Evolutionary conservation across 805 yeast species (phyloP).

Genomic region (Scheffersomyces coipomensis): DNA sequence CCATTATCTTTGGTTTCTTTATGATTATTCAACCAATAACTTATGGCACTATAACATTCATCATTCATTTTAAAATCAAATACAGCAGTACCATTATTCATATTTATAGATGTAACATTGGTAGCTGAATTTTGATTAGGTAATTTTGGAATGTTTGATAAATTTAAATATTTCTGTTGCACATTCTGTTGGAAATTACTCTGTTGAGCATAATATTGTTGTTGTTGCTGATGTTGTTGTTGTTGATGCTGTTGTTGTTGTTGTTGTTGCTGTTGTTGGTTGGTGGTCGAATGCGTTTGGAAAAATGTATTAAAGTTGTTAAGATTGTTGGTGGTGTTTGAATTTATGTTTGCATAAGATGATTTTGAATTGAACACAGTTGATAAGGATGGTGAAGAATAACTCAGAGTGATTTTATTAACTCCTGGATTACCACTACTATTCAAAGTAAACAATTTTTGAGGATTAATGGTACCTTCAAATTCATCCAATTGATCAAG

Average conservation of each 20-base stretch:
- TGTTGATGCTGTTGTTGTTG: conserved; percentile 2
- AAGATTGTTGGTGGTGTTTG: conserved; percentile 1
- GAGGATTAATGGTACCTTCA: conserved; percentile 32
- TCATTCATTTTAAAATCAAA: conserved; percentile 33
- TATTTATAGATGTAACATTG: conserved; percentile 3
- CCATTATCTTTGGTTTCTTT: background rate
- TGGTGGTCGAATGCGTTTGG: background rate
- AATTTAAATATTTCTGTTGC: too few relatives aligned
- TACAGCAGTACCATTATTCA: conserved; percentile 6
- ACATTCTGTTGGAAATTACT: background rate
- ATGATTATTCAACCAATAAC: conserved; percentile 28
- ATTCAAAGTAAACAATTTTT: conserved; percentile 19
- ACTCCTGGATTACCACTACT: too few relatives aligned
- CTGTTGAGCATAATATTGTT: conserved; percentile 1
- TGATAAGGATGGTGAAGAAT: conserved; percentile 16
- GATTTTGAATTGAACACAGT: conserved; percentile 6
- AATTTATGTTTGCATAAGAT: background rate
- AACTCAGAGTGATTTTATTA: conserved; percentile 7
- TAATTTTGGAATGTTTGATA: background rate
- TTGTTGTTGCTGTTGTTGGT: conserved; percentile 3
- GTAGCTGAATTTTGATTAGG: background rate
- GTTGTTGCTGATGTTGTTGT: conserved; percentile 1
- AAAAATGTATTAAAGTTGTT: background rate
- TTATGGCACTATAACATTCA: conserved; percentile 39
- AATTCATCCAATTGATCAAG: too few relatives aligned